Evolutionary conservation across 2,329 filamentous ascomycete species (phyloP), one percentile per base, ranked within the genome.

Genomic region (Zymoseptoria pseudotritici): DNA sequence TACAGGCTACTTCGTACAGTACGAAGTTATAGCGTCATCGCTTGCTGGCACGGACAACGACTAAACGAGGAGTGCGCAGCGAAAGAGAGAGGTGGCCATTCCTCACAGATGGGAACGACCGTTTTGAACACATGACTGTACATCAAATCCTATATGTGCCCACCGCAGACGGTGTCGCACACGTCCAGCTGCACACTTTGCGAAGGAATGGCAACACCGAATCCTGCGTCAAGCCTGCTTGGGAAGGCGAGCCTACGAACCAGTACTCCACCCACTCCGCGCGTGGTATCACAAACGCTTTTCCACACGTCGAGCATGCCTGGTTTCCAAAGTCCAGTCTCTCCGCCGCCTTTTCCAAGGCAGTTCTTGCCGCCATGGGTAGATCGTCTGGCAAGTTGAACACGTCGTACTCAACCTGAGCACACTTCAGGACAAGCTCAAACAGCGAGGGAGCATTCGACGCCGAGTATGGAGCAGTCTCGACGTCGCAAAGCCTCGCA

Each of bases 241-340:
- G 66, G 10, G 69, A 59, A 10, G 63, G 58, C 10, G 57, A 62
- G 11, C 68, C 68, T 50, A 63, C 57, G 56, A 67, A 70, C 70
- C 73, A 74, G 52, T 70, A 74, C 59, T 75, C 73, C 17, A 74
- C 61, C 73, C 73, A 74, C 54, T 72, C 66, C 17, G 73, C 72
- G 50, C 72, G 56, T 1, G 69, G 57, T 13, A 73, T 61, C n/a
- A 74, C 62, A 54, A 67, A 74, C 8, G 55, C 22, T 10, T 62
- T 64, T 2, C 62, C 58, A 59, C 74, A 76, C 8, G 67, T 69
- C 1, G 70, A 66, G 62, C 74, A 76, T 3, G 51, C 50, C 54
- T 71, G 66, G 20, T 73, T 70, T 11, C 69, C 71, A 13, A 61
- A 55, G 4, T 65, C 59, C 10, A 59, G 53, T 6, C 56, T 61